phyloP scores from a whole-genome alignment of 164 flowering plant genomes.

The Liquidambar formosana region DNA sequence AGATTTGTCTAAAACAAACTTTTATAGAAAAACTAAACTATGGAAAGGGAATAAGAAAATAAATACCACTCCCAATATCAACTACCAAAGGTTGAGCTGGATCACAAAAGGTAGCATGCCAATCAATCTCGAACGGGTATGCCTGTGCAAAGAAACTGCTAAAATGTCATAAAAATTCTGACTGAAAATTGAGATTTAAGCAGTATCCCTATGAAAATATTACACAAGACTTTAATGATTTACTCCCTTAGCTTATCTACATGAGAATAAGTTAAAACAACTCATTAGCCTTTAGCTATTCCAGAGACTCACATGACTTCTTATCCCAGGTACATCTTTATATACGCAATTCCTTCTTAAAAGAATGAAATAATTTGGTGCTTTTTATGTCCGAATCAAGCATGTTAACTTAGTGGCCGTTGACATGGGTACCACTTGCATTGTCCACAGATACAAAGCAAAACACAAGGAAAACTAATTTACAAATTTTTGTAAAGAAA shows the following conservation, averaged over 20 bases:
- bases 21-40: not conserved
- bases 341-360: too few species aligned
- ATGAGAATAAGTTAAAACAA: too few species aligned
- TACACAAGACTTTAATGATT: not conserved
- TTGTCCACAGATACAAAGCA: not conserved
- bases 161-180: not conserved
- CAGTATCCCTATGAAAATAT: not conserved
- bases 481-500: too few species aligned
- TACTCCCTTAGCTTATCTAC: not conserved
- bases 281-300: too few species aligned
- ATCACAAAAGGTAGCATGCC: constrained; percentile 55
- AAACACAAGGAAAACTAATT: not conserved
- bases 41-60: constrained; percentile 1
- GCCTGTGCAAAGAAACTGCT: constrained; percentile 51
- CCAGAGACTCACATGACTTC: too few species aligned
- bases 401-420: too few species aligned
- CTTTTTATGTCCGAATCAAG: too few species aligned
- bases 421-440: too few species aligned
- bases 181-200: not conserved
- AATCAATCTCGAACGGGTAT: constrained; percentile 65
- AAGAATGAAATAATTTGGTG: too few species aligned
- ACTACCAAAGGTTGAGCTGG: constrained; percentile 71
- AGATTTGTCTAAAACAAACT: not conserved
- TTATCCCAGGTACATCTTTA: too few species aligned
- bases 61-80: constrained; percentile 90